Base-by-base conservation (phyloP, 2,329 filamentous ascomycete genomes). In the Paecilomyces niveus region DNA sequence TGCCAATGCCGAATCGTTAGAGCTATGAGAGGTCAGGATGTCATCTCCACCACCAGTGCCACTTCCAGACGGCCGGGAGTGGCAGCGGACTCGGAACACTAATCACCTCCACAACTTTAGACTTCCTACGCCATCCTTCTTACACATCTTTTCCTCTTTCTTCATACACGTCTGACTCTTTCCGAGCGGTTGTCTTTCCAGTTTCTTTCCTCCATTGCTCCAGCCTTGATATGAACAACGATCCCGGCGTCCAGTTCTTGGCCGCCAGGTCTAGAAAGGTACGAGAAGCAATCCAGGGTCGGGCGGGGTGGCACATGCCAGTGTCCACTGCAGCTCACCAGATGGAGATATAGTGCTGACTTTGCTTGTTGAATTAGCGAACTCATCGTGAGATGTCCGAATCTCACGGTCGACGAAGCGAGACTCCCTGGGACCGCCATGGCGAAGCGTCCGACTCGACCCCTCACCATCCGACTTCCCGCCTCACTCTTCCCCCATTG, bases 201-300 rank as follows among this genome's bases (percentile, higher is more conserved):
- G 56, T 53, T 54, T 54, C 55, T 59, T 57, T 50, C 58, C 53
- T 21, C 32, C 15, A 49, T 61, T 51, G 50, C 39, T 11, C 26
- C 5, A 45, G 31, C n/a, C 31, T 39, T 65, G 65, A 62, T 60
- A 77, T 76, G 74, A 75, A 66, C 63, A 67, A 71, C 58, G 69
- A 72, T 35, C 64, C 70, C 45, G 70, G 68, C 59, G 64, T 74
- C 55, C 70, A 74, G 61, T 69, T 74, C 57, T 60, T 76, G 64
- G 65, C 66, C 61, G 67, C 71, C 62, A 68, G 72, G 65, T 71
- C 70, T 35, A 67, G 69, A 65, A 76, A 76, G 72, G 74, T 77
- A 62, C 56, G 69, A 57, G 57, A 54, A 31, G 52, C 61, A 53
- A 55, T 22, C 45, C 53, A 49, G 53, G 56, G 59, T 58, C 57